Evolutionary conservation across 148 eudicot species (phyloP).

Genomic region (Persicaria maculosa): DNA sequence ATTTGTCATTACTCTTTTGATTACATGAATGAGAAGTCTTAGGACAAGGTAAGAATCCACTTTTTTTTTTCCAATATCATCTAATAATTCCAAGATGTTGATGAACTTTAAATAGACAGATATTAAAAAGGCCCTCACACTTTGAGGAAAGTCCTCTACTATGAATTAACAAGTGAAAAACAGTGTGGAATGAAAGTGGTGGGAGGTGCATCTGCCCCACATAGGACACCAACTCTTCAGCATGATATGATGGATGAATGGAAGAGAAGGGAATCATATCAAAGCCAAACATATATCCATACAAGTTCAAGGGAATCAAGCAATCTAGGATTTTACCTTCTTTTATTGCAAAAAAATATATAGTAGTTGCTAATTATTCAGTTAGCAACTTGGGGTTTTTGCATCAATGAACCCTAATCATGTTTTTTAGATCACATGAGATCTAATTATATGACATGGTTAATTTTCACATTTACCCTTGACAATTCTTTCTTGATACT

Average conservation of each 20-base stretch:
- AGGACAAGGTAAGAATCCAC: conserved; percentile 9
- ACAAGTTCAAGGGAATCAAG: neutral
- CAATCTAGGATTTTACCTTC: neutral
- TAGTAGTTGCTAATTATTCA: no score
- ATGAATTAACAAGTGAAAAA: conserved; percentile 5
- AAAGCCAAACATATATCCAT: neutral
- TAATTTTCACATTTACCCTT: no score
- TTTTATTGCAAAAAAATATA: no score
- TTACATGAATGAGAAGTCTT: neutral
- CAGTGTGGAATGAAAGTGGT: conserved; percentile 1
- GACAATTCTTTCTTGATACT: no score
- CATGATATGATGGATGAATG: neutral
- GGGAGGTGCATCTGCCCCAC: conserved; percentile 8
- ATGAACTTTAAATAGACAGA: conserved; percentile 5
- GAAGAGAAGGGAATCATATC: neutral
- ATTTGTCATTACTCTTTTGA: neutral
- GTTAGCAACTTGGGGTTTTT: no score
- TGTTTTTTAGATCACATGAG: no score
- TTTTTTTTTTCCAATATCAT: conserved; percentile 9
- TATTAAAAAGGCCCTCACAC: conserved; percentile 3
- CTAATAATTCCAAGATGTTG: conserved; percentile 9
- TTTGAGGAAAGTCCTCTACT: conserved; percentile 9
- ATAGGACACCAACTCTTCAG: neutral
- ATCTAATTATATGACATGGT: no score
- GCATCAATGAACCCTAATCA: no score